Base-by-base conservation (phyloP, 2,329 filamentous ascomycete genomes). In the Aspergillus sp. region DNA sequence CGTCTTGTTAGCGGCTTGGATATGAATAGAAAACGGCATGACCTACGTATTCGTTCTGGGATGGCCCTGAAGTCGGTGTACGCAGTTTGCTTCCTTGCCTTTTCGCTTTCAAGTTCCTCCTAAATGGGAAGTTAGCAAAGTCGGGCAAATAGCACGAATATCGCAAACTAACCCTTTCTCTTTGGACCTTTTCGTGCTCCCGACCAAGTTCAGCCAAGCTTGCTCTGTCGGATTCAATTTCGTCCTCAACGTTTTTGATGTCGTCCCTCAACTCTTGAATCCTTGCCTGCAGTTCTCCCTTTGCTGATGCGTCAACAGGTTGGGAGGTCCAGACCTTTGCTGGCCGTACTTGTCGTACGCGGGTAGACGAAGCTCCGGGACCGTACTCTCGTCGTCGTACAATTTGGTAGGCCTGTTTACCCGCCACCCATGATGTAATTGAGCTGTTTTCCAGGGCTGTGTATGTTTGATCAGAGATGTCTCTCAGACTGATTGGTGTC, bases 341-440 rank as follows among this genome's bases (percentile, higher is more conserved):
- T 2, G 74, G 75, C 15, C 73, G 79, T 14, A 97, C 77, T 54
- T 79, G 78, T 37, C 80, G 84, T 14, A 89, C 86, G 21, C 82
- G 80, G 1, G 90, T 92, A 1, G 90, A 91, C 48, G 84, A 85
- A 14, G 89, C 91, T 48, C 82, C 78, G 2, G 86, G 83, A 2
- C 91, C 91, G 73, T 97, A 97, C 71, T 98, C 93, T 62, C 80
- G 82, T 48, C 93, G 87, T 15, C 90, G 85, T 6, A 80, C 82
- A 52, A 95, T 83, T 19, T 80, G 81, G 71, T 90, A 93, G 8
- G 74, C 77, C 50, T 86, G 82, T 15, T 77, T 82, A 3, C 86
- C 87, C 23, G 89, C 83, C n/a, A 90, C 85, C 84, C 90, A 97
- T 21, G 79, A 83, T 43, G 75, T 80, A 52, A 97, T 80, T 14